Evolutionary conservation across 164 flowering plant species (phyloP).

Genomic region (Chimonanthus praecox): DNA sequence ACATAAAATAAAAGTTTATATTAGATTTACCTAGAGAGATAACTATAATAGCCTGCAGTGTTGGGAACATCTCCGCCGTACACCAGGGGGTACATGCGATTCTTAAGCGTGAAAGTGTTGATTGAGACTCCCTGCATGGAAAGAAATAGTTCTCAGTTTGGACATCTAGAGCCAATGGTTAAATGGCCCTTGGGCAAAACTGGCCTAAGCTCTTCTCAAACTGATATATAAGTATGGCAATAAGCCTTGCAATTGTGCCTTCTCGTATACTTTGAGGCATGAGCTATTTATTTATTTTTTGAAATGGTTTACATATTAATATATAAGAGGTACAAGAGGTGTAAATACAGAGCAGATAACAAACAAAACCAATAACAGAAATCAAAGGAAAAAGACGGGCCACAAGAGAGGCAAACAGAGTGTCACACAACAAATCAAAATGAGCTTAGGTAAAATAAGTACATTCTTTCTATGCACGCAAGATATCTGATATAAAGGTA

Average conservation of each 20-base stretch:
- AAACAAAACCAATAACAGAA: not conserved
- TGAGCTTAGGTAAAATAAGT: no score
- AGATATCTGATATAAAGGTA: no score
- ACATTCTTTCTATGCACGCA: no score
- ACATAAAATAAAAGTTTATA: no score
- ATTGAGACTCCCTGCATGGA: constrained; percentile 41
- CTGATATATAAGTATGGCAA: not conserved
- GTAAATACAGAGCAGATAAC: no score
- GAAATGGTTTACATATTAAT: no score
- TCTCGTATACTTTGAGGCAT: not conserved
- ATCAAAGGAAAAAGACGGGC: not conserved
- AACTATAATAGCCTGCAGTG: constrained; percentile 15
- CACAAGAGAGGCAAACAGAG: no score
- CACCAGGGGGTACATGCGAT: constrained; percentile 25
- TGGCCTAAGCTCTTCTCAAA: not conserved
- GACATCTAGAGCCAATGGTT: not conserved
- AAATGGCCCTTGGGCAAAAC: not conserved
- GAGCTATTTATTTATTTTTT: not conserved
- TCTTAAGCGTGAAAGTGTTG: constrained; percentile 32
- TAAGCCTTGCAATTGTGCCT: not conserved
- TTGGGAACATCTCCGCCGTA: constrained; percentile 52
- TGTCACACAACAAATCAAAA: no score
- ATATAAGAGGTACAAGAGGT: no score
- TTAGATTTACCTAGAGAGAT: constrained; percentile 22
- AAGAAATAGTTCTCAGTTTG: not conserved